These are phyloP conservation scores for Komagataella pseudopastoris DNA, from an alignment of 805 yeast species.

Conservation along the genomic window DNA sequence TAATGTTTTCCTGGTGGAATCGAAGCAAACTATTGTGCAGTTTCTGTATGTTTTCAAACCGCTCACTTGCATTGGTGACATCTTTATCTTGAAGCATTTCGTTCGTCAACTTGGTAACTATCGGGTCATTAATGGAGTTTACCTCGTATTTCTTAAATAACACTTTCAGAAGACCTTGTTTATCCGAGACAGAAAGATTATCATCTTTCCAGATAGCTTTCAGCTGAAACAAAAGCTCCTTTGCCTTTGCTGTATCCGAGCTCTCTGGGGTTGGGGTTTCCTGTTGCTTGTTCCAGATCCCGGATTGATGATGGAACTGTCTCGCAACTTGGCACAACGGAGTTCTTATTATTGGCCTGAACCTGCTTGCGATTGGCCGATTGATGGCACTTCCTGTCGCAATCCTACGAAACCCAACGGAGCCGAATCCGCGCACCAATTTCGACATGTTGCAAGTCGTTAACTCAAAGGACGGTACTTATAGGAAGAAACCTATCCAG, in stretches of 20 bases:
- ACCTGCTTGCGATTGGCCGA: neutral
- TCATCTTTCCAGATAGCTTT: slow-evolving; percentile 1
- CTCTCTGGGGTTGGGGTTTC: neutral
- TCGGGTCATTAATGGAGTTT: neutral
- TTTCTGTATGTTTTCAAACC: slow-evolving; percentile 1
- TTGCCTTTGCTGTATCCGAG: neutral
- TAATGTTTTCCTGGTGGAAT: neutral
- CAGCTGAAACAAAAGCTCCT: neutral
- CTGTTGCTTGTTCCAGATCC: neutral
- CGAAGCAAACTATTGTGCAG: neutral
- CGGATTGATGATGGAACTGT: neutral
- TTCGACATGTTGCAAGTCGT: neutral
- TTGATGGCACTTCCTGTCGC: neutral
- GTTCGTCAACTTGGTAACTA: neutral
- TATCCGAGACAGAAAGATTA: neutral
- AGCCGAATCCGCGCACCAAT: neutral
- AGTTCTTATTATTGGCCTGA: neutral
- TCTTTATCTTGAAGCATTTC: neutral
- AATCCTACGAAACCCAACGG: neutral
- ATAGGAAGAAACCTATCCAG: neutral
- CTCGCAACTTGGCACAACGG: neutral
- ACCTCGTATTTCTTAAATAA: neutral
- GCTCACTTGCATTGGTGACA: neutral
- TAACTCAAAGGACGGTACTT: neutral
- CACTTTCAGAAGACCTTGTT: neutral